phyloP scores from a whole-genome alignment of 441 rosid genomes.

The Adansonia rubrostipa region DNA sequence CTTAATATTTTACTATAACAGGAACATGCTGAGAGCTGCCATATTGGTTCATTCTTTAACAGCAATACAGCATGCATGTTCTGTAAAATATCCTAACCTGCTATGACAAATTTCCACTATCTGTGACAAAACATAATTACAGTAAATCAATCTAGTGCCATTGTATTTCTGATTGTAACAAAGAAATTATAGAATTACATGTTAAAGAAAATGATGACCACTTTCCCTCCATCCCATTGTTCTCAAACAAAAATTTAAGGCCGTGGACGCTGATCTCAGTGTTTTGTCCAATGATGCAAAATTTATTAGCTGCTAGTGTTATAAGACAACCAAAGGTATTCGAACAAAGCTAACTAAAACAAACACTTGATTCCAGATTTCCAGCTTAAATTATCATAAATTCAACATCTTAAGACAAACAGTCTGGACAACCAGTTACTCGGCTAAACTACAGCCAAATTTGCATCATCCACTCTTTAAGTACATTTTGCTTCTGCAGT shows the following conservation, averaged over 20 bases:
- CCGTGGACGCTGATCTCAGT: not conserved
- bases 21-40: not conserved
- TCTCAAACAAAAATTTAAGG: not conserved
- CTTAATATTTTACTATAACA: not conserved
- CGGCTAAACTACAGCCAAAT: slow-evolving; percentile 1
- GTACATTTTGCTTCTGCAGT: not conserved
- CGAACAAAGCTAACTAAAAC: not conserved
- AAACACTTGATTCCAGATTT: not conserved
- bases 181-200: not conserved
- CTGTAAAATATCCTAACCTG: not conserved
- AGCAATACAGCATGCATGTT: not conserved
- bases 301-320: not conserved
- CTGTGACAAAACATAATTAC: slow-evolving; percentile 6
- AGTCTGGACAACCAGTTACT: not conserved
- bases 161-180: not conserved
- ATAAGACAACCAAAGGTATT: not conserved
- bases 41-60: not conserved
- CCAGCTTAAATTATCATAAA: not conserved
- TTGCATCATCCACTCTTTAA: not conserved
- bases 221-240: not conserved
- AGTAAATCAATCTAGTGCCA: not conserved
- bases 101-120: not conserved
- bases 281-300: not conserved
- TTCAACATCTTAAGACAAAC: not conserved
- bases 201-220: not conserved